A percentile compares a stretch with the other conserved stretches of the same genome.
Evolutionary conservation across 768 basidiomycete species (phyloP).

Genomic region (Amanita pseudoporphyria): DNA sequence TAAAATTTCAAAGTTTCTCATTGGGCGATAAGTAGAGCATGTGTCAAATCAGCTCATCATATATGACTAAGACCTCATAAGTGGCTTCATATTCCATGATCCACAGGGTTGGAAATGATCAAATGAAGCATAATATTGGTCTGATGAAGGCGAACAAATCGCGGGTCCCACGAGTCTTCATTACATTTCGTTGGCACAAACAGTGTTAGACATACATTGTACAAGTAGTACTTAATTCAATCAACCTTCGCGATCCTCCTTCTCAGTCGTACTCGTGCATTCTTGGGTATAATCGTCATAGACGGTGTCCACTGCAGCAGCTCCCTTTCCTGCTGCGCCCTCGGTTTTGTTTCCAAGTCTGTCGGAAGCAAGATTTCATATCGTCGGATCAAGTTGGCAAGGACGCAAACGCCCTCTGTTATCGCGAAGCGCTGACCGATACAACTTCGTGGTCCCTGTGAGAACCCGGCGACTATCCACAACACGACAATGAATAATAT

Average conservation of each 20-base stretch:
- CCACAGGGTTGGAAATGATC: no score
- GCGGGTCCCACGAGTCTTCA: no score
- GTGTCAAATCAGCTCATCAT: no score
- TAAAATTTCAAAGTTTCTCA: no score
- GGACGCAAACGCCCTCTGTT: conserved; percentile 29
- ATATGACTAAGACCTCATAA: no score
- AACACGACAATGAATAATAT: background rate
- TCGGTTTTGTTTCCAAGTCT: conserved; percentile 17
- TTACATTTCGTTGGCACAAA: background rate
- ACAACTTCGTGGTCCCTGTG: conserved; percentile 33
- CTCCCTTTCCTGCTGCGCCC: conserved; percentile 21
- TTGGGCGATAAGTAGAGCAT: no score
- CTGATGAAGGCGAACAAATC: no score
- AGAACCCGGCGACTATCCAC: conserved; percentile 31
- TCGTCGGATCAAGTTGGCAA: conserved; percentile 31
- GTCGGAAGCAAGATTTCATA: conserved; percentile 32
- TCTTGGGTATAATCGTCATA: conserved; percentile 25
- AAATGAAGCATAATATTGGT: no score
- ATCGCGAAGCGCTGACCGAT: conserved; percentile 41
- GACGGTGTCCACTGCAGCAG: conserved; percentile 28
- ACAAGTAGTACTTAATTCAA: background rate
- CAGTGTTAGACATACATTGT: no score
- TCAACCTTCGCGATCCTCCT: background rate
- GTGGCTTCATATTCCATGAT: no score
- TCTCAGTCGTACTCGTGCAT: conserved; percentile 15